phyloP scores from a whole-genome alignment of 2,329 filamentous ascomycete genomes.

The Fusarium foetens region DNA sequence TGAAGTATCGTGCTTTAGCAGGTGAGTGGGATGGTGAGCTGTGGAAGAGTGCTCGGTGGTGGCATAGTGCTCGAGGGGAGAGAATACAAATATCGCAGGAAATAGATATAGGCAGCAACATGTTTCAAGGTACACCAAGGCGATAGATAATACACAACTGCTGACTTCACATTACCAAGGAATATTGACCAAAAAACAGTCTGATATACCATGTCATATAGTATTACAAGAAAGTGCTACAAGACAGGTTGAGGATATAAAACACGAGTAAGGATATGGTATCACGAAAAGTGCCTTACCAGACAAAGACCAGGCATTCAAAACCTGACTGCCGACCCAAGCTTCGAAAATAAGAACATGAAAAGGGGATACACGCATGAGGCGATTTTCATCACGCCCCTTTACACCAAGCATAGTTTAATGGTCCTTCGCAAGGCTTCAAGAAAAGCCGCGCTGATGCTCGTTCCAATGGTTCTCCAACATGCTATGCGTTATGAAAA shows the following conservation, averaged over 20 bases:
- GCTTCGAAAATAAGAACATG: constrained; percentile 24
- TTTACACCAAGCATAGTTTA: constrained; percentile 39
- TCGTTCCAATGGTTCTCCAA: constrained; percentile 23
- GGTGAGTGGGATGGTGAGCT: constrained; percentile 52
- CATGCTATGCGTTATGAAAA: constrained; percentile 16
- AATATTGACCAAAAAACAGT: not conserved
- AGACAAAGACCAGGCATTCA: constrained; percentile 42
- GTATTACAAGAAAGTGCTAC: constrained; percentile 37
- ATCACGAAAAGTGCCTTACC: constrained; percentile 49
- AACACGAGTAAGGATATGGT: constrained; percentile 47
- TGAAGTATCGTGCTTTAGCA: constrained; percentile 52
- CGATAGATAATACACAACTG: constrained; percentile 2
- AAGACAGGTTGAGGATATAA: constrained; percentile 19
- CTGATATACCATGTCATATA: constrained; percentile 28
- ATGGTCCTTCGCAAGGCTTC: constrained; percentile 15
- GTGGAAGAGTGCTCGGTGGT: constrained; percentile 47
- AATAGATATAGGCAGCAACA: not conserved
- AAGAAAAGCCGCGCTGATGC: constrained; percentile 30
- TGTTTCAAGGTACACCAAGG: not conserved
- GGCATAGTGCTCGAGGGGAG: constrained; percentile 45
- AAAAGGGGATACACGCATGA: constrained; percentile 31
- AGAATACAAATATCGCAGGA: constrained; percentile 28
- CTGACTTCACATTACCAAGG: not conserved
- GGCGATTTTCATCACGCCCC: constrained; percentile 45
- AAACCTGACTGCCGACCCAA: constrained; percentile 29